A percentile compares a stretch with the other conserved stretches of the same genome.
Evolutionary conservation across 441 rosid species (phyloP).

Genomic region (Hura crepitans): DNA sequence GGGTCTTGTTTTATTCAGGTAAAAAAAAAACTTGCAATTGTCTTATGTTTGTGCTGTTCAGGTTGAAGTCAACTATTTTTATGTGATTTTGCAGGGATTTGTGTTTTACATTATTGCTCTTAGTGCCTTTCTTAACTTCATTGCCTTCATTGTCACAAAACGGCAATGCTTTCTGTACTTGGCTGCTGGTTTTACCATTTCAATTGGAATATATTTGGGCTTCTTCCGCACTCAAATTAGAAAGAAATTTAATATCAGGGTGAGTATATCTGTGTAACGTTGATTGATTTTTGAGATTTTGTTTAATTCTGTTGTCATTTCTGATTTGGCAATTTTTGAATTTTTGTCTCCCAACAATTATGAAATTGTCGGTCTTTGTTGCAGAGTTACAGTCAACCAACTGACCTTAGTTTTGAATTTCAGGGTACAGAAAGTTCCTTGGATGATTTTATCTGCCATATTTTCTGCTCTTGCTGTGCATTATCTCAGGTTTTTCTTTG

Average conservation of each 20-base stretch:
- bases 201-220: conserved; percentile 60
- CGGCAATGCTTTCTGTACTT: conserved; percentile 60
- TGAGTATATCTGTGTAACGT: conserved; percentile 31
- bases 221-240: conserved; percentile 64
- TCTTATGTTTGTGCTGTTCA: not conserved
- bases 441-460: conserved; percentile 74
- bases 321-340: not conserved
- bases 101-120: conserved; percentile 51
- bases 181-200: conserved; percentile 45
- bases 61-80: too few species aligned
- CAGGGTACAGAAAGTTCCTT: conserved; percentile 69
- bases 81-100: conserved; percentile 49
- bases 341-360: too few species aligned
- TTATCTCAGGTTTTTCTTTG: conserved; percentile 62
- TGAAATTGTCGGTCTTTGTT: too few species aligned
- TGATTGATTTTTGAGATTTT: not conserved
- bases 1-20: conserved; percentile 88
- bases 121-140: conserved; percentile 40
- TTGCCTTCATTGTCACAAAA: conserved; percentile 54
- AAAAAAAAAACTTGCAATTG: conserved; percentile 7
- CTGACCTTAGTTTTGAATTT: conserved; percentile 13
- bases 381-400: not conserved
- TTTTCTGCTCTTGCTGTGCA: conserved; percentile 73
- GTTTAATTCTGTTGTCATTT: not conserved
- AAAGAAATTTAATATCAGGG: conserved; percentile 76